These are phyloP conservation scores for Ophiostoma angusticollis DNA, from an alignment of 2,329 filamentous ascomycete species.

Conservation along the genomic window DNA sequence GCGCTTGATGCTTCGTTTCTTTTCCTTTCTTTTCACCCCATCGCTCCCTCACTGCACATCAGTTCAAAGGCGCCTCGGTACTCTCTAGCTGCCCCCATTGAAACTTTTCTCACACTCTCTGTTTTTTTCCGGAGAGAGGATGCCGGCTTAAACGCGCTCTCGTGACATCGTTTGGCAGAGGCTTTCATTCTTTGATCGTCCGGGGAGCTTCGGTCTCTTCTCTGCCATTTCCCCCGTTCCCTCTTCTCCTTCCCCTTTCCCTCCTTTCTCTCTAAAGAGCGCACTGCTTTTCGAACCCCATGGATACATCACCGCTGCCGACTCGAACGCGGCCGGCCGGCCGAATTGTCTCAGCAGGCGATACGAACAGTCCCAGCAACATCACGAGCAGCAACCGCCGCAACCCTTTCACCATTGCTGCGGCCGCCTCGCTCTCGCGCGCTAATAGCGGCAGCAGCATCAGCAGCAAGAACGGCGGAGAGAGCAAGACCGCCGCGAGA, in stretches of 20 bases:
- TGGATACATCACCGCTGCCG: slow-evolving; percentile 13
- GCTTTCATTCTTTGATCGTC: no score
- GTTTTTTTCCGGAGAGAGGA: no score
- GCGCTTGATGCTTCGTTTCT: neutral
- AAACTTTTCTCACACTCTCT: no score
- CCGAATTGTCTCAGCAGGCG: no score
- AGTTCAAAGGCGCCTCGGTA: no score
- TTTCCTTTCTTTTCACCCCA: neutral
- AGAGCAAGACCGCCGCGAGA: neutral
- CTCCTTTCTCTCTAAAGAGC: neutral
- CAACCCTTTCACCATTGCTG: slow-evolving; percentile 12
- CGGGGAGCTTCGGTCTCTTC: no score
- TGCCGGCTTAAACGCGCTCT: no score
- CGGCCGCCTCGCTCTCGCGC: slow-evolving; percentile 5
- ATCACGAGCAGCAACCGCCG: neutral
- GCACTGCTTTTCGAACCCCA: neutral
- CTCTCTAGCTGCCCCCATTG: no score
- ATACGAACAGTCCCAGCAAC: no score
- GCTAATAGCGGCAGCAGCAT: slow-evolving; percentile 4
- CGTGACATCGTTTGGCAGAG: no score
- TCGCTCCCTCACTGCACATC: no score
- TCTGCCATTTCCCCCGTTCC: neutral
- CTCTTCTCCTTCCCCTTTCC: neutral
- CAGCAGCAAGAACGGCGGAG: slow-evolving; percentile 2
- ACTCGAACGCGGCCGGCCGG: slow-evolving; percentile 6